These are phyloP conservation scores for Mallotus japonicus DNA, from an alignment of 441 rosid species.

Conservation along the genomic window DNA sequence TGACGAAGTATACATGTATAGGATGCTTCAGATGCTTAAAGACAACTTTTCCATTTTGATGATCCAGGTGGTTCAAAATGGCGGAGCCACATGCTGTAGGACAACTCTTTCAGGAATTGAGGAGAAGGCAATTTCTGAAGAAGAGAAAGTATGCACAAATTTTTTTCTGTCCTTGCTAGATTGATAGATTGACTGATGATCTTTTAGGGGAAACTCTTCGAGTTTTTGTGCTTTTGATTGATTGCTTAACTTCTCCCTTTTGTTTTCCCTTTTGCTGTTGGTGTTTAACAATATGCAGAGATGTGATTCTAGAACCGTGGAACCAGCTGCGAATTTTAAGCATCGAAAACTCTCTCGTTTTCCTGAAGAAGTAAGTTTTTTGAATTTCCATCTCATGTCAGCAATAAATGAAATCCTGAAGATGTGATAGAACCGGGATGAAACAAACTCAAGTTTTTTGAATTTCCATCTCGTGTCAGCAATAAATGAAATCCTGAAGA, in stretches of 20 bases:
- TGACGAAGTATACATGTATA: neutral
- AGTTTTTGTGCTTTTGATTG: neutral
- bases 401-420: neutral
- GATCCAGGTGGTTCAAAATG: slow-evolving; percentile 70
- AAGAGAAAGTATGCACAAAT: slow-evolving; percentile 35
- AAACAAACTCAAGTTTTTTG: slow-evolving; percentile 26
- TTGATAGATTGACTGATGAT: neutral
- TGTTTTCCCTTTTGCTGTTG: neutral
- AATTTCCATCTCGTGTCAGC: neutral
- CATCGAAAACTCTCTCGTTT: slow-evolving; percentile 27
- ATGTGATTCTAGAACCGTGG: slow-evolving; percentile 25
- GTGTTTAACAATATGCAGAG: slow-evolving; percentile 31
- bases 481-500: neutral
- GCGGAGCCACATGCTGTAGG: slow-evolving; percentile 58
- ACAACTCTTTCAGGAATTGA: slow-evolving; percentile 44
- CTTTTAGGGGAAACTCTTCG: no score
- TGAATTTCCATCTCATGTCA: neutral
- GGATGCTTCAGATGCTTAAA: no score
- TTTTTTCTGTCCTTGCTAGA: slow-evolving; percentile 25
- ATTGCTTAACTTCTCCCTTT: neutral
- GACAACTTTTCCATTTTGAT: neutral
- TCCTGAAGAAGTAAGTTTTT: slow-evolving; percentile 38
- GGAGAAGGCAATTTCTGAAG: slow-evolving; percentile 57
- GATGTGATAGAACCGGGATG: no score
- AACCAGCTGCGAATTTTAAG: slow-evolving; percentile 19